These are phyloP conservation scores for Casuarina equisetifolia DNA, from an alignment of 306 rosid species.

Conservation along the genomic window DNA sequence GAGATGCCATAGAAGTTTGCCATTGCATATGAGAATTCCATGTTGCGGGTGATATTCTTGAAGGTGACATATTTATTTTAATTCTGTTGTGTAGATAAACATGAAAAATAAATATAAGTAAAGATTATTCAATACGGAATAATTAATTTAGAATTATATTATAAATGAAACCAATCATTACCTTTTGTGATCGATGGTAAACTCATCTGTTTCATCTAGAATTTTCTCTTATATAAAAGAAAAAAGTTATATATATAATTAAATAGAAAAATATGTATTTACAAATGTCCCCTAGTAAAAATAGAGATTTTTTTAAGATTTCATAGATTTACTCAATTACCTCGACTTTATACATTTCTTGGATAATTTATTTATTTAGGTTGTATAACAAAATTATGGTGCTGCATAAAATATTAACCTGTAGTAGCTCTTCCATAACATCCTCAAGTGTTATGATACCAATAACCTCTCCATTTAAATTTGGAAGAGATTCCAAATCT, in stretches of 20 bases:
- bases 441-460: slow-evolving; percentile 90
- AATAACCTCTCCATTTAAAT: slow-evolving; percentile 52
- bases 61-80: slow-evolving; percentile 46
- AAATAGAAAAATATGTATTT: no score
- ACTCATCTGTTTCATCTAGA: slow-evolving; percentile 78
- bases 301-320: neutral
- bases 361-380: no score
- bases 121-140: neutral
- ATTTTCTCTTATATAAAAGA: slow-evolving; percentile 56
- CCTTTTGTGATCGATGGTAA: slow-evolving; percentile 61
- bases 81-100: slow-evolving; percentile 42
- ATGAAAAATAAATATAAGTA: neutral
- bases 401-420: slow-evolving; percentile 41
- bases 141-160: neutral
- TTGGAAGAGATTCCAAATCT: slow-evolving; percentile 37
- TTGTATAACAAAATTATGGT: neutral
- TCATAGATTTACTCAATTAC: no score
- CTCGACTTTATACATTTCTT: no score
- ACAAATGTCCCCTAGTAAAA: neutral
- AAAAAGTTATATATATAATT: no score
- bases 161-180: slow-evolving; percentile 25
- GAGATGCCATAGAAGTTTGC: slow-evolving; percentile 23
- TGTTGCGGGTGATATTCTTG: slow-evolving; percentile 42
- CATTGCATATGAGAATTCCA: slow-evolving; percentile 31
- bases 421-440: slow-evolving; percentile 79